A percentile compares a stretch with the other conserved stretches of the same genome.
phyloP scores from a whole-genome alignment of 352 stramenopile genomes.

The Pythium sp. region DNA sequence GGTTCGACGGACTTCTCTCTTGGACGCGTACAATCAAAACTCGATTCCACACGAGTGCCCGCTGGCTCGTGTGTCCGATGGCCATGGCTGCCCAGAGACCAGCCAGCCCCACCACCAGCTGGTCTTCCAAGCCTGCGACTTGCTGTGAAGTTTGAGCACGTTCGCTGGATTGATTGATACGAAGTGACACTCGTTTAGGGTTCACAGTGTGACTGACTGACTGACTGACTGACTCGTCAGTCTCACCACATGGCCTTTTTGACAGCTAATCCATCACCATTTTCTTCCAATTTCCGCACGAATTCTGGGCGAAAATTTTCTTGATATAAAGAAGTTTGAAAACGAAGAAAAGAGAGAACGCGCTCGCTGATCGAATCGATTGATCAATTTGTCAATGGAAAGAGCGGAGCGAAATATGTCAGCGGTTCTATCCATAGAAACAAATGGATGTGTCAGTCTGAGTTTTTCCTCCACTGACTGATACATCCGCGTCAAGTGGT shows the following conservation, averaged over 20 bases:
- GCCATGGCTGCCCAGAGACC: neutral
- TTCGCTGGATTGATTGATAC: neutral
- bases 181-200: neutral
- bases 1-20: neutral
- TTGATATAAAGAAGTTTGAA: neutral
- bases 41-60: neutral
- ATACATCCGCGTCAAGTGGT: neutral
- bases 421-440: neutral
- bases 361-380: neutral
- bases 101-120: neutral
- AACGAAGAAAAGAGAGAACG: neutral
- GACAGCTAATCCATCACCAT: neutral
- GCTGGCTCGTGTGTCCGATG: neutral
- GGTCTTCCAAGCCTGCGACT: neutral
- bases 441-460: neutral
- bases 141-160: neutral
- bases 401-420: neutral
- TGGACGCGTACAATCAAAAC: neutral
- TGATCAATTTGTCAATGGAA: neutral
- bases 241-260: neutral
- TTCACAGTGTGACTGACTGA: neutral
- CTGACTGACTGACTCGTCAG: too few relatives aligned
- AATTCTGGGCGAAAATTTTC: neutral
- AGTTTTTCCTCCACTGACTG: neutral
- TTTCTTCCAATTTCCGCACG: neutral